Evolutionary conservation across 2,329 filamentous ascomycete species (phyloP).

Genomic region (Scytalidium lignicola): DNA sequence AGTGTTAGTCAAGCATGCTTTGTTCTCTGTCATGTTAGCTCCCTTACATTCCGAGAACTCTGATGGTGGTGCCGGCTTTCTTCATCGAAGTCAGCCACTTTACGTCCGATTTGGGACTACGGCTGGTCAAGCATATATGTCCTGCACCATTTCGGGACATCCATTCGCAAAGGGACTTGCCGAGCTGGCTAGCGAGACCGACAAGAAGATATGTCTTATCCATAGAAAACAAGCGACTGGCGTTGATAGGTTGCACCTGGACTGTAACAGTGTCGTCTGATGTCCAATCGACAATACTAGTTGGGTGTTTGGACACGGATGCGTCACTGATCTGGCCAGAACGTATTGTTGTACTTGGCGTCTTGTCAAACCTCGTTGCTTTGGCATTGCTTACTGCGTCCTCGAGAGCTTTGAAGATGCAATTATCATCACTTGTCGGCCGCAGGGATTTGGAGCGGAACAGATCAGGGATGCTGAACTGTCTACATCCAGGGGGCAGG

Average conservation of each 20-base stretch:
- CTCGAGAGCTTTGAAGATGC: too few species aligned
- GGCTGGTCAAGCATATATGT: slow-evolving; percentile 34
- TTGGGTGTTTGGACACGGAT: too few species aligned
- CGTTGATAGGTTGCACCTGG: background rate
- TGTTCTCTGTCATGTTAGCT: slow-evolving; percentile 16
- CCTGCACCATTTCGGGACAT: slow-evolving; percentile 35
- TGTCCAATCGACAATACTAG: too few species aligned
- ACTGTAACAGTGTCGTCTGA: too few species aligned
- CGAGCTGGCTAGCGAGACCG: slow-evolving; percentile 26
- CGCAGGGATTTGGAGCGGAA: too few species aligned
- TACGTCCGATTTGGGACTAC: slow-evolving; percentile 30
- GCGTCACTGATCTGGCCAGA: too few species aligned
- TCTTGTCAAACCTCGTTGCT: slow-evolving; percentile 2
- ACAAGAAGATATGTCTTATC: slow-evolving; percentile 29
- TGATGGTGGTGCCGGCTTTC: slow-evolving; percentile 15
- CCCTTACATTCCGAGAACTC: slow-evolving; percentile 11
- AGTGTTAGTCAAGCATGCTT: slow-evolving; percentile 8
- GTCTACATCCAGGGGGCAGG: too few species aligned
- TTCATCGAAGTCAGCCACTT: background rate
- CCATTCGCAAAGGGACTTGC: slow-evolving; percentile 34
- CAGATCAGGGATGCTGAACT: too few species aligned
- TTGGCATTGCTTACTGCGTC: too few species aligned
- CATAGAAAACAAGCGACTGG: slow-evolving; percentile 3
- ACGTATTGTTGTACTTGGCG: too few species aligned
- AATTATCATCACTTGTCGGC: too few species aligned